Evolutionary conservation across 2,329 filamentous ascomycete genomes (phyloP), one percentile per base, ranked within the genome.

Genomic region (Phialemonium atrogriseum): DNA sequence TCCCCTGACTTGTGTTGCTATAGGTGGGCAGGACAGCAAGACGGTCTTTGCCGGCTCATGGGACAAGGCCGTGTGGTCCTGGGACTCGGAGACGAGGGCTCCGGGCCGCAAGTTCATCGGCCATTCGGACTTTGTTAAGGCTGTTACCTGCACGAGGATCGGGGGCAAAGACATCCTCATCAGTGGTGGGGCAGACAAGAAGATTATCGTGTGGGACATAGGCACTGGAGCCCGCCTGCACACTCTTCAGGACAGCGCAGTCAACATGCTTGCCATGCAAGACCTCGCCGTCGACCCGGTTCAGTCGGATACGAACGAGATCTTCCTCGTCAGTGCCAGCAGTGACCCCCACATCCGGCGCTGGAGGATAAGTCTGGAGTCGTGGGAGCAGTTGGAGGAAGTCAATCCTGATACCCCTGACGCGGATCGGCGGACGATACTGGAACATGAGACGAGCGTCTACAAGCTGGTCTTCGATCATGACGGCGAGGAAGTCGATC

Each of bases 11-110:
- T 84, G 81, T 43, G 58, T 94, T 17, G 76, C 82, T 11, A 64
- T 85, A 21, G 78, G 73, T 26, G 70, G 76, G 10, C 54, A 63
- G 4, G 60, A 60, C 16, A 66, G 64, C 37, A 58, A 55, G 30
- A 81, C 70, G 2, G 51, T 95, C 9, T 95, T 86, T 55, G 86
- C 86, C 15, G 89, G 88, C 20, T 91, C 80, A 37, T 98, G 91
- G 91, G 89, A 98, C 60, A 94, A 94, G 60, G 71, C 76, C 13
- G 72, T 96, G 36, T 94, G 87, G 79, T 83, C 81, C 19, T 95
- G 86, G 83, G 70, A 84, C 46, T 61, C 80, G 19, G 61, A 68
- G 12, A 74, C 74, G 4, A 66, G 64, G 25, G 54, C 64, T 18
- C 58, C 63, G 1, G 64, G 62, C n/a, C 68, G 62, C 39, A 77